A percentile compares a stretch with the other conserved stretches of the same genome.
Evolutionary conservation across 169 alveolate genomes (phyloP).

Genomic region (Ichthyophthirius multifiliis): DNA sequence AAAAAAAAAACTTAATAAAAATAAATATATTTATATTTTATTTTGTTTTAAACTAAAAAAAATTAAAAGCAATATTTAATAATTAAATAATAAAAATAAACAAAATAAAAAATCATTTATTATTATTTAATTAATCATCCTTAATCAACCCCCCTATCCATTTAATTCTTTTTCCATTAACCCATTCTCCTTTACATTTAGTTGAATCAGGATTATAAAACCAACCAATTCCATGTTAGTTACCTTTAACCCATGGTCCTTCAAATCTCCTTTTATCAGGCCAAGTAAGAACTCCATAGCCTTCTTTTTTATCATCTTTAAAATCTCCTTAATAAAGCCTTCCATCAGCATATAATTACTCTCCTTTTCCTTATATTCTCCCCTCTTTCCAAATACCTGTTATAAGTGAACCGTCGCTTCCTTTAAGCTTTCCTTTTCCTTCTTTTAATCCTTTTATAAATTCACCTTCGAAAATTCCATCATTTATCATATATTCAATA

Average conservation of each 20-base stretch:
- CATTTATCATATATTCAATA: constrained; percentile 53
- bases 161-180: not conserved
- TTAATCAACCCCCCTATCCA: too few relatives aligned
- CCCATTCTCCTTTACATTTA: not conserved
- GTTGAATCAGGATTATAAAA: not conserved
- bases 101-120: too few relatives aligned
- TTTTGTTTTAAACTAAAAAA: too few relatives aligned
- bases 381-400: constrained; percentile 36
- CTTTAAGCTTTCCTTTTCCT: constrained; percentile 42
- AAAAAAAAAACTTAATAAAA: too few relatives aligned
- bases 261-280: constrained; percentile 37
- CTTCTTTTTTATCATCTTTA: constrained; percentile 40
- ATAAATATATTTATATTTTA: too few relatives aligned
- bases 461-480: constrained; percentile 60
- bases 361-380: constrained; percentile 39
- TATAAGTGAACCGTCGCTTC: constrained; percentile 29
- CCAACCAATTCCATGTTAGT: constrained; percentile 33
- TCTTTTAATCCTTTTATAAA: constrained; percentile 28
- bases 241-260: constrained; percentile 51
- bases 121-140: too few relatives aligned
- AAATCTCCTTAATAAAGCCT: constrained; percentile 26
- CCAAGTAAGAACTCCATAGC: constrained; percentile 39
- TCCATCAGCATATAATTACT: constrained; percentile 21
- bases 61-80: too few relatives aligned
- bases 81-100: too few relatives aligned